Base-by-base conservation (phyloP, 2,329 filamentous ascomycete genomes). In the Fusarium sp. region DNA sequence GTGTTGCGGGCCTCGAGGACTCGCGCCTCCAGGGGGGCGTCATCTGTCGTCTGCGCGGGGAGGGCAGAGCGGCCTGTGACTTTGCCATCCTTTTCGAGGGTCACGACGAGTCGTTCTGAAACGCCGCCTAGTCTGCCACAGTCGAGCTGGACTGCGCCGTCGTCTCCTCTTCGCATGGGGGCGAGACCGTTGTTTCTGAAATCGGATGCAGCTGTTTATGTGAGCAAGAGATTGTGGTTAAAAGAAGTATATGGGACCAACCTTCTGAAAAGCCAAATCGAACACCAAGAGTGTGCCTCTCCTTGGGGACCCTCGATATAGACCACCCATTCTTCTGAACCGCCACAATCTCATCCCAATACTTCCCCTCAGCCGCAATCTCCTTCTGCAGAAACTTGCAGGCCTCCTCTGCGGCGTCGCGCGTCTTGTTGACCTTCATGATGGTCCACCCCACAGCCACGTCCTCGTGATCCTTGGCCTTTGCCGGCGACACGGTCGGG, bases 281-380 rank as follows among this genome's bases (percentile, higher is more conserved):
- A 38, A 98, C 96, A 22, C 93, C 95, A 59, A 98, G 87, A 0
- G 91, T 92, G 75, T 94, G 90, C 59, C 88, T 87, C 75, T 96
- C 92, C 8, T 91, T 87, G 0, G 95, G 94, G 45, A 97, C 85
- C 58, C 93, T 90, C 75, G 93, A 96, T 20, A 98, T 86, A 22
- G 93, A 92, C 96, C 97, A 99, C 6, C 95, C 95, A 64, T 91
- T 92, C 74, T 95, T 90, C 73, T 93, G 95, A 52, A 98, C 91
- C 11, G 91, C 90, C 56, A 97, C 85, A 3, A 98, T 89, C 77
- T 97, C 93, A 65, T 93, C 89, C 97, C 97, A 99, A 82, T 97
- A 99, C 76, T 89, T 92, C 2, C 92, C 92, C 84, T 99, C 97
- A 33, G 91, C 90, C 11, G 90, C 88, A 37, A 97, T 93, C 81